Evolutionary conservation across 129 eudicot species (phyloP), one percentile per base, ranked within the genome.

Genomic region (Erigeron canadensis): DNA sequence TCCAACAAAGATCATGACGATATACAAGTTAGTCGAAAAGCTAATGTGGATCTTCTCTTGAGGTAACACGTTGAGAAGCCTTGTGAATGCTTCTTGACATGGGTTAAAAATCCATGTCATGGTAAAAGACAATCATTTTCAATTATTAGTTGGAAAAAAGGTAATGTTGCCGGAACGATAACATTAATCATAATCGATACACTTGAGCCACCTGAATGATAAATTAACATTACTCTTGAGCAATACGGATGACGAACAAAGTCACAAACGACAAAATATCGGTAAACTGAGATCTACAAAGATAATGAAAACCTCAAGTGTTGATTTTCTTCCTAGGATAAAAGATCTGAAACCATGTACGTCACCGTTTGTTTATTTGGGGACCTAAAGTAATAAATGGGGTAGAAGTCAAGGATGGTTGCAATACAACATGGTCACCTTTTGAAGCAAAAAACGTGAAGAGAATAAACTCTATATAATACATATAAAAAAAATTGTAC

Each of bases 361-460:
- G 60, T 28, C 77, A 12, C 45, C 7, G 15, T 19, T 58, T 37
- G 19, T 69, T 37, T 51, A 8, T 51, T 34, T 65, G 17, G 55
- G 44, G 50, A 45, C 44, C 53, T 42, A 42, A 58, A 69, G 65
- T 72, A 43, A 42, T 37, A 67, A 39, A 48, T 23, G 78, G 53
- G 39, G 23, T 28, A 50, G 44, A 71, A 53, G 66, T 44, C 70
- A 73, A 62, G 39, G 3, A 61, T 55, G 22, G 8, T 4, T 34
- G 42, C 50, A 40, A 23, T 4, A 47, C 53, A 39, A 10, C 39
- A 8, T 2, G 11, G 22, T 48, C 56, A 44, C 38, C 70, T 11
- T 28, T 15, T 9, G 28, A 39, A 43, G 73, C 57, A 23, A 67
- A 69, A 56, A 65, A 70, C 85, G 83, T 71, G 65, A 58, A 74